phyloP scores from a whole-genome alignment of 1,139 yeast species.

The Debaryomyces subglobosus region DNA sequence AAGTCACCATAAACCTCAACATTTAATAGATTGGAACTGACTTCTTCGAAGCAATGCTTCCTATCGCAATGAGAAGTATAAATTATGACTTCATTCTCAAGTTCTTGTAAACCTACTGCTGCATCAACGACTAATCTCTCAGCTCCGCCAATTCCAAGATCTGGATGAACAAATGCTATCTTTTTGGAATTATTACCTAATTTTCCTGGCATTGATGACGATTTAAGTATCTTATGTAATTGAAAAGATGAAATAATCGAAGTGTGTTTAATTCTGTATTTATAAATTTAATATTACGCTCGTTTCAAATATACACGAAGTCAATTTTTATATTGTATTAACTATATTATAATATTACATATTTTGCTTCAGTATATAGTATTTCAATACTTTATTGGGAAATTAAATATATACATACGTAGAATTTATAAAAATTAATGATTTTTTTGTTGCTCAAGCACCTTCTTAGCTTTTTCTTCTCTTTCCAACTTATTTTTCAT shows the following conservation, averaged over 20 bases:
- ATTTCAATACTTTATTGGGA: not conserved
- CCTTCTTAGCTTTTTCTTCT: slow-evolving; percentile 29
- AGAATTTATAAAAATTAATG: not conserved
- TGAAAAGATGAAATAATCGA: not conserved
- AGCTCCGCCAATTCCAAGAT: slow-evolving; percentile 95
- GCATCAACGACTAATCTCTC: slow-evolving; percentile 95
- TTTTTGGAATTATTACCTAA: slow-evolving; percentile 12
- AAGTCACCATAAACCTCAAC: slow-evolving; percentile 82
- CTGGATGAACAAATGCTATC: slow-evolving; percentile 93
- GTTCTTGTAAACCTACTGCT: slow-evolving; percentile 79
- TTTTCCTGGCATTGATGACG: not conserved
- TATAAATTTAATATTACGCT: not conserved
- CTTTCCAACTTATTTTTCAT: slow-evolving; percentile 47
- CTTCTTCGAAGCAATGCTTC: slow-evolving; percentile 89
- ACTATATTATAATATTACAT: not conserved
- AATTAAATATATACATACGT: not conserved
- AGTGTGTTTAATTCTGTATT: not conserved
- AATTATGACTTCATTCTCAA: slow-evolving; percentile 66
- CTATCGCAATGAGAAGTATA: slow-evolving; percentile 91
- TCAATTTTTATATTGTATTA: not conserved
- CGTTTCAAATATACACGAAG: not conserved
- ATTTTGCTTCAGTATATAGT: not conserved
- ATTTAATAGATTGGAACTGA: slow-evolving; percentile 54
- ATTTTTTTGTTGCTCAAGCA: slow-evolving; percentile 11
- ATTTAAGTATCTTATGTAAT: not conserved